Evolutionary conservation across 2,329 filamentous ascomycete species (phyloP), one percentile per base, ranked within the genome.

Genomic region (Colletotrichum destructivum): DNA sequence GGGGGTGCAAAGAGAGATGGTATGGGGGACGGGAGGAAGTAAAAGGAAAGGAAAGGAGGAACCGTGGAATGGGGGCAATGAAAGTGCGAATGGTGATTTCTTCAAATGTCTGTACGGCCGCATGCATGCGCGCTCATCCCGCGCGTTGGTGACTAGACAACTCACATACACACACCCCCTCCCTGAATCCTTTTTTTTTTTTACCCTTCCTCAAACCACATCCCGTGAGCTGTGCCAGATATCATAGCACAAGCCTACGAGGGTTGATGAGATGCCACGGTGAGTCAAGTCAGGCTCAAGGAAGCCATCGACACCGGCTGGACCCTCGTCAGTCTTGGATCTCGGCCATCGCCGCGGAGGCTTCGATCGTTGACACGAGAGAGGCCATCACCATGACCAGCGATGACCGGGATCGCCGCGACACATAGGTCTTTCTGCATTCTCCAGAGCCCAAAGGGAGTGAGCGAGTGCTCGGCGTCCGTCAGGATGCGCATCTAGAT

Each of bases 91-190:
- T 4, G 9, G 26, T 54, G 26, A 21, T 31, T 18, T 44, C 21
- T 52, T 42, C 47, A 21, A 44, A 31, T 42, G 38, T 56, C 31
- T 56, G 23, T 26, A 62, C 42, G 40, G 57, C 23, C 40, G 49
- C 47, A 67, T 35, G 47, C 23, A 55, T 67, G 38, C n/a, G 46
- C n/a, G 56, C 23, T 62, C 40, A 26, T 26, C 26, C 26, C 26
- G 26, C 26, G 26, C 26, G 26, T 26, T 26, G 26, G 26, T 26
- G 26, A 26, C 26, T 26, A 4, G 26, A 1, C 26, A 26, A 42
- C 31, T 57, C 13, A 59, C 54, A 42, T 23, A 23, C 26, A 26
- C 26, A 26, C 26, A 26, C 26, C 26, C 26, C 26, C 26, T 26
- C 26, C 26, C 26, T 26, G 26, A 26, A 26, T 26, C 26, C 4